phyloP scores from a whole-genome alignment of 495 filamentous ascomycete genomes.

The Penicillium mononematosum region DNA sequence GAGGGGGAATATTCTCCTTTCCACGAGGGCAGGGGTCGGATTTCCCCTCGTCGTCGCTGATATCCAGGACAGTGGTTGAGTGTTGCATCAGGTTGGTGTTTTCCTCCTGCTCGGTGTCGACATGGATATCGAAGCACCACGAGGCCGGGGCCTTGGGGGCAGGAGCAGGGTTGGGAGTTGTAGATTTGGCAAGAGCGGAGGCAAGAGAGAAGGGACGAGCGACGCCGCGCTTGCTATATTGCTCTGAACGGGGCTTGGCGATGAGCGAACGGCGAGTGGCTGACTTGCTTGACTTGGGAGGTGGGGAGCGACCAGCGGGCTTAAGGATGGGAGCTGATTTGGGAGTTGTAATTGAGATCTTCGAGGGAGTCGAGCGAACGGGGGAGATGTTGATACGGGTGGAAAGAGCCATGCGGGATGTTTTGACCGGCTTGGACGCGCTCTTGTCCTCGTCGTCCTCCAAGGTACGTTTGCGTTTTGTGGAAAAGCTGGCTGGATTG shows the following conservation, averaged over 20 bases:
- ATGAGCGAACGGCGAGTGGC: slow-evolving; percentile 40
- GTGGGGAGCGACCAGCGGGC: slow-evolving; percentile 44
- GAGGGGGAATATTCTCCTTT: slow-evolving; percentile 85
- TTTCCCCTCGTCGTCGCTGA: slow-evolving; percentile 59
- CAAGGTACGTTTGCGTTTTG: slow-evolving; percentile 58
- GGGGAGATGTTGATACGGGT: slow-evolving; percentile 33
- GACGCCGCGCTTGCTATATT: slow-evolving; percentile 42
- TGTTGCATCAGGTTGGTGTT: slow-evolving; percentile 90
- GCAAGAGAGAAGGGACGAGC: slow-evolving; percentile 72
- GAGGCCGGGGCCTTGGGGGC: slow-evolving; percentile 53
- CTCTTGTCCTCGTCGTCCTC: slow-evolving; percentile 55
- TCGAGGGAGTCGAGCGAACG: slow-evolving; percentile 35
- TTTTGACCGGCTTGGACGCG: slow-evolving; percentile 42
- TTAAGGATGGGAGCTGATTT: slow-evolving; percentile 36
- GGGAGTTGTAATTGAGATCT: slow-evolving; percentile 33
- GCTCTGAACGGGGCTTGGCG: slow-evolving; percentile 52
- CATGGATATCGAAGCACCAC: slow-evolving; percentile 95
- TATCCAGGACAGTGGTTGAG: slow-evolving; percentile 80
- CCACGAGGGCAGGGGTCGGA: slow-evolving; percentile 55
- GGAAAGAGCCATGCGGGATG: slow-evolving; percentile 37
- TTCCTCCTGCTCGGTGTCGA: slow-evolving; percentile 85
- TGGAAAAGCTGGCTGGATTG: slow-evolving; percentile 64
- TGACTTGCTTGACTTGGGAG: slow-evolving; percentile 35
- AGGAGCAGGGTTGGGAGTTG: slow-evolving; percentile 29
- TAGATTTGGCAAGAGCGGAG: slow-evolving; percentile 59